These are phyloP conservation scores for bread wheat (Triticum aestivum) DNA, from an alignment of 176 grass and related monocot species.

Conservation along the genomic window IWGSC_CS_RefSeq_v2.1 NC_057810.1:362079471-362079970, in stretches of 20 bases:
- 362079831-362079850: constrained; percentile 37
- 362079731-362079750: constrained; percentile 79
- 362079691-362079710: constrained; percentile 88
- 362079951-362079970: background rate
- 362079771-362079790: constrained; percentile 91
- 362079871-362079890: background rate
- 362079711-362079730: constrained; percentile 71
- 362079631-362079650: constrained; percentile 24
- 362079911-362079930: background rate
- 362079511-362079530: constrained; percentile 86
- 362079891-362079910: background rate
- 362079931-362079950: constrained; percentile 8
- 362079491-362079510: constrained; percentile 20
- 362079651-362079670: constrained; percentile 1
- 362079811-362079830: constrained; percentile 62
- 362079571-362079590: constrained; percentile 88
- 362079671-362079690: constrained; percentile 60
- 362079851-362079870: constrained; percentile 12
- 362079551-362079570: constrained; percentile 95
- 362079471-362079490: constrained; percentile 16
- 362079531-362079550: constrained; percentile 85
- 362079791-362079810: constrained; percentile 79
- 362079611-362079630: constrained; percentile 61
- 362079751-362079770: constrained; percentile 91
- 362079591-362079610: constrained; percentile 81